Evolutionary conservation across 331 rosid genomes (phyloP), one percentile per base, ranked within the genome.

Genomic region (Arachis monticola): DNA sequence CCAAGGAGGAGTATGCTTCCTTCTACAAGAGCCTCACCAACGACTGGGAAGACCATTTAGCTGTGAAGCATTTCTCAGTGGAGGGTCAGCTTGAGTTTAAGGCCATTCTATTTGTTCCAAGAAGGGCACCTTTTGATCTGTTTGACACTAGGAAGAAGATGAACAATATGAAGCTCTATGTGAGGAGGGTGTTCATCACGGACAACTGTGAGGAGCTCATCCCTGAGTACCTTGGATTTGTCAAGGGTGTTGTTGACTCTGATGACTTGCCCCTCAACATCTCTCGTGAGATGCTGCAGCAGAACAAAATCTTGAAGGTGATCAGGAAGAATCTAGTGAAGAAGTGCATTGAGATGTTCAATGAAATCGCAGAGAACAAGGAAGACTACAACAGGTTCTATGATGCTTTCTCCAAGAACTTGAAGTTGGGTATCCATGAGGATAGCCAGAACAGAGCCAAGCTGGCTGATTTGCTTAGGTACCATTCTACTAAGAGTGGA

Each of bases 1-100:
- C 88, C 0, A 89, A 81, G 66, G 93, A 86, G 0, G 93, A 89
- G 10, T 89, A 89, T 6, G 89, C 89, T 2, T 52, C 93, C 14
- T 86, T 89, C 85, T 89, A 89, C 69, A 89, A 89, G 86, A 88
- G 91, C 72, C 55, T 88, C 71, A 86, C 89, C 45, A 86, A 86
- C 65, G 93, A 88, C 55, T 86, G 93, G 93, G 93, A 89, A 56
- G 91, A 89, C 0, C 91, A 89, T 50, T 81, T 89, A 44, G 93
- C 93, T 3, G 89, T 89, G 5, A 89, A 89, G 59, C 91, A 89
- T 12, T 89, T 89, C 69, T 79, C 93, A 0, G 91, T 89, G 4
- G 93, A 89, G 69, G 93, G 93, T 1, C 93, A 89, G 74, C 91
- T 89, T 1, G 93, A 89, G 51, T 89, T 89, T 78, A 89, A 83